Conservation (phyloP, 345 rosid genomes). For the Odontarrhena argentea region DNA sequence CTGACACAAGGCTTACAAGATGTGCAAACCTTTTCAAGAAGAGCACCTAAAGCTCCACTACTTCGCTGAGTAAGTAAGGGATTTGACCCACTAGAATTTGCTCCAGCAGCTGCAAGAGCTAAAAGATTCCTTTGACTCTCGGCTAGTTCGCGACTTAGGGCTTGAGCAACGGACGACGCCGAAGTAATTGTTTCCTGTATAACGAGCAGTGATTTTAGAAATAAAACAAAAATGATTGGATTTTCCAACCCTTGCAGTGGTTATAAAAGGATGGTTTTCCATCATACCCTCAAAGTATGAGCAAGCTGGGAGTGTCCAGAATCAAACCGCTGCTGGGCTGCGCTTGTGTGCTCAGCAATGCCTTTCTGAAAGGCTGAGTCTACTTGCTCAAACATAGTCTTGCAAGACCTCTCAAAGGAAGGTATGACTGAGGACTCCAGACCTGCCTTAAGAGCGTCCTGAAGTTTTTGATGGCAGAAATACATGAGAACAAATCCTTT, state of each 20-base stretch:
- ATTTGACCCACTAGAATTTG: constrained; percentile 56
- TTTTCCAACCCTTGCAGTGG: constrained; percentile 16
- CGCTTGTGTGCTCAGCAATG: constrained; percentile 68
- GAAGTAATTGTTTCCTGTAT: constrained; percentile 81
- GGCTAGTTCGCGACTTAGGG: constrained; percentile 74
- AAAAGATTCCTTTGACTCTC: constrained; percentile 74
- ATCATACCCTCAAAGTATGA: constrained; percentile 66
- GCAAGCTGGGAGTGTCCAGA: constrained; percentile 71
- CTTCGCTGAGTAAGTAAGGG: constrained; percentile 59
- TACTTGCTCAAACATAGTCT: constrained; percentile 88
- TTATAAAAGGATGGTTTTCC: constrained; percentile 20
- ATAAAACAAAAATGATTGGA: not conserved
- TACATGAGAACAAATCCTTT: constrained; percentile 21
- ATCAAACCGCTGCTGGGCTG: constrained; percentile 75
- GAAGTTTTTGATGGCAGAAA: constrained; percentile 29
- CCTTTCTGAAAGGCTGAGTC: constrained; percentile 84
- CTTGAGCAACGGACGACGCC: constrained; percentile 64
- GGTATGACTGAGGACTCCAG: constrained; percentile 80
- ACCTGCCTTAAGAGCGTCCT: constrained; percentile 74
- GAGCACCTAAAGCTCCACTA: constrained; percentile 65
- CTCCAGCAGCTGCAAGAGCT: constrained; percentile 70
- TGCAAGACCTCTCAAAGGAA: constrained; percentile 89
- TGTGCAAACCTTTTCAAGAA: constrained; percentile 62
- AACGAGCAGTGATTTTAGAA: not conserved
- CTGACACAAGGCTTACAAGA: constrained; percentile 11